Base-by-base conservation (phyloP, 106 monocot genomes). In the Dactylorhiza incarnata region DNA sequence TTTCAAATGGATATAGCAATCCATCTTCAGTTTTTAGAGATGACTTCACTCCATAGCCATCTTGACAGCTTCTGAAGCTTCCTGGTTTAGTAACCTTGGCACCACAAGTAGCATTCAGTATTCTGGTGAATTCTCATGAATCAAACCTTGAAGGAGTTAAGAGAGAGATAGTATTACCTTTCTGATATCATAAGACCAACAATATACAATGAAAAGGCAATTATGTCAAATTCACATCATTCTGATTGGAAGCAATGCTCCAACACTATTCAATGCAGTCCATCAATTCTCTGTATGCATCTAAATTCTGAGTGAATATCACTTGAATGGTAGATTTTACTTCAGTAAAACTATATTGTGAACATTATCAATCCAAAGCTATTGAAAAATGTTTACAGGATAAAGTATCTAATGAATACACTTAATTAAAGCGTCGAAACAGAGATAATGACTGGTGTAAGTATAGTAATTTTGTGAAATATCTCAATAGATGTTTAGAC, bases 21-120 rank as follows among this genome's bases (percentile, higher is more conserved):
- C 99, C 99, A 90, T 99, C 99, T 90, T 99, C 99, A 75, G 99
- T 94, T 80, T 99, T 99, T 73, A 99, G 84, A 37, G 99, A 99
- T 61, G 99, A 94, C 71, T 99, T 99, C 77, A 99, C 99, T 69
- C 94, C 99, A 87, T 99, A 99, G 56, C 99, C 99, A 88, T 92
- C 87, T 74, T 89, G 94, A 81, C 86, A 89, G 81, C 99, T 99
- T 13, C 94, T 85, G 78, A 99, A 99, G 51, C 80, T 87, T 77
- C 94, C 94, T 25, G 94, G 94, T 76, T 87, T 87, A 26, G 99
- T 99, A 59, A 99, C 87, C 86, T 94, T 99, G 25, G 92, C 87
- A 67, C 99, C 99, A 85, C 90, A 99, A 71, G 94, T 66, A 23
- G 87, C 99, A 75, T 91, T 91, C 76, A 99, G 72, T 15, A 92